Conservation (phyloP, 2,329 filamentous ascomycete species). For the Phyllosticta ampelicida region DNA sequence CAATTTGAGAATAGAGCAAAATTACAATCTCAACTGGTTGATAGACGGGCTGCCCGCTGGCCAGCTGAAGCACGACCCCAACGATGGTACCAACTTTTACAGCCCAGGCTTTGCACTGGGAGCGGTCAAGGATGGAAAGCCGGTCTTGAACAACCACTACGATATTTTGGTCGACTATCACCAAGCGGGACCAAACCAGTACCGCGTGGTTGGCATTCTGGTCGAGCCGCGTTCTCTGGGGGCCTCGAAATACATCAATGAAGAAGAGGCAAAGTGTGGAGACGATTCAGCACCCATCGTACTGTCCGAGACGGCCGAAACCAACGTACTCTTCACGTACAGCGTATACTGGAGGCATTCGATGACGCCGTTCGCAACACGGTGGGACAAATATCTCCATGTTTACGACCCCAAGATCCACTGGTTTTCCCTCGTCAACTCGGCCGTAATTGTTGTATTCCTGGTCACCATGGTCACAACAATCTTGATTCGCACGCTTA, state of each 20-base stretch:
- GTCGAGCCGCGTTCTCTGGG: slow-evolving; percentile 69
- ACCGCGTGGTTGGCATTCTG: slow-evolving; percentile 82
- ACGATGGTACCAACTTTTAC: slow-evolving; percentile 71
- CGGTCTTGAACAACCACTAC: slow-evolving; percentile 84
- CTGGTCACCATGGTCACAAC: slow-evolving; percentile 84
- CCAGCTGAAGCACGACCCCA: slow-evolving; percentile 66
- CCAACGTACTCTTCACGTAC: slow-evolving; percentile 76
- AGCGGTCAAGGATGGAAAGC: slow-evolving; percentile 30
- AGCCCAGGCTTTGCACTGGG: slow-evolving; percentile 85
- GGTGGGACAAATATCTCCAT: slow-evolving; percentile 98
- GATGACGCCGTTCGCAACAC: slow-evolving; percentile 80
- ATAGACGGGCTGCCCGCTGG: slow-evolving; percentile 90
- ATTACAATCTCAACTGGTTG: slow-evolving; percentile 90
- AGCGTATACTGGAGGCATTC: slow-evolving; percentile 83
- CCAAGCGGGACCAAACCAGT: slow-evolving; percentile 59
- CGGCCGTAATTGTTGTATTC: slow-evolving; percentile 87
- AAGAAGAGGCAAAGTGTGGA: slow-evolving; percentile 53
- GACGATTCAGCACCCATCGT: slow-evolving; percentile 42
- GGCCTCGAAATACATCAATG: slow-evolving; percentile 43
- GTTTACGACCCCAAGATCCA: slow-evolving; percentile 97
- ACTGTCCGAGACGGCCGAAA: slow-evolving; percentile 53
- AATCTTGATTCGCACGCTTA: slow-evolving; percentile 77
- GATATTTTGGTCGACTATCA: slow-evolving; percentile 92
- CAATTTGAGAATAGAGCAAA: slow-evolving; percentile 69
- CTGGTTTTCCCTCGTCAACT: slow-evolving; percentile 97